Evolutionary conservation across 352 stramenopile genomes (phyloP).

Genomic region (Globisporangium solare): DNA sequence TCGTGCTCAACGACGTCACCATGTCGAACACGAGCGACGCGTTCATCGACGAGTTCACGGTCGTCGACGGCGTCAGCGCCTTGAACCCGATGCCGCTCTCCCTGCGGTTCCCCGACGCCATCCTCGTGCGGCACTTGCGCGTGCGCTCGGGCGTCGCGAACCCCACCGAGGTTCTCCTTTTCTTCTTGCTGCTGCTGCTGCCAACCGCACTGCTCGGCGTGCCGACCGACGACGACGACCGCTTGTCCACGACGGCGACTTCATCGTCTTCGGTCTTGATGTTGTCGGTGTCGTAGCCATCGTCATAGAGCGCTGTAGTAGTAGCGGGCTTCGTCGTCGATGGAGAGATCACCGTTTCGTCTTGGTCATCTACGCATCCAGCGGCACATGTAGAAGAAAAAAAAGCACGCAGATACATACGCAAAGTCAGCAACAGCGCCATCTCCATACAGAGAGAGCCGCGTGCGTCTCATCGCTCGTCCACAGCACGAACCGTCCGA

Average conservation of each 20-base stretch:
- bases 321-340: neutral
- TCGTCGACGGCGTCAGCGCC: constrained; percentile 55
- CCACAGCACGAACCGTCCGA: constrained; percentile 33
- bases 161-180: constrained; percentile 2
- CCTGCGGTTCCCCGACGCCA: constrained; percentile 2
- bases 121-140: constrained; percentile 34
- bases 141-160: constrained; percentile 11
- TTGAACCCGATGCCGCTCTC: constrained; percentile 28
- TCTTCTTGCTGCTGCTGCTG: constrained; percentile 2
- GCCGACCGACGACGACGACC: constrained; percentile 3
- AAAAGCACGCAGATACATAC: neutral
- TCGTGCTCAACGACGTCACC: constrained; percentile 79
- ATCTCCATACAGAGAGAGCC: no score
- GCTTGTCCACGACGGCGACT: neutral
- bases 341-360: neutral
- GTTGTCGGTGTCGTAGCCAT: constrained; percentile 6
- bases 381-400: no score
- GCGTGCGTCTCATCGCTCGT: no score
- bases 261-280: constrained; percentile 3
- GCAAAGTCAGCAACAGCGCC: no score
- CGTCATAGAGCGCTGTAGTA: neutral
- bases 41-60: constrained; percentile 72
- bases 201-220: neutral
- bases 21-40: constrained; percentile 79
- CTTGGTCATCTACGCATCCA: constrained; percentile 7